Base-by-base conservation (phyloP, 305 asterid genomes). In the Withania somnifera region DNA sequence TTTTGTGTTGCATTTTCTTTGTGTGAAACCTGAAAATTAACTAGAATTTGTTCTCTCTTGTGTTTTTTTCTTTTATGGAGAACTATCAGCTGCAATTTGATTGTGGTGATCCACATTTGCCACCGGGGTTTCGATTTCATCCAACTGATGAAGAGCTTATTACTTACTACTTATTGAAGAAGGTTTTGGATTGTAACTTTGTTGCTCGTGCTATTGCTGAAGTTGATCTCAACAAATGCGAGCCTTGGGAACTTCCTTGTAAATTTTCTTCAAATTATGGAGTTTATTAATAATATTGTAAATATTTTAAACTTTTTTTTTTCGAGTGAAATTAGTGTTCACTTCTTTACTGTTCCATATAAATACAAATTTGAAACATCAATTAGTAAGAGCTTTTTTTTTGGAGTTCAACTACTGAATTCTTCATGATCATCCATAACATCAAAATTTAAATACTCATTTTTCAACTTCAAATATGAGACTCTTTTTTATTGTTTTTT, bases 181-280 rank as follows among this genome's bases (percentile, higher is more conserved):
- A 96, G 82, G 98, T 96, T 17, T 87, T 94, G 1, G 98, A 96
- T 85, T 81, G 84, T 73, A 83, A 56, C 84, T 96, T 96, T 90
- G 14, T 82, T 17, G 89, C 90, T 61, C 71, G 97, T 58, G 99
- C 99, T 51, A 96, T 96, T 24, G 95, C 98, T 15, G 97, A 94
- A 45, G 97, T 94, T 71, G 99, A 96, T 56, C 97, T 96, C 83
- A 94, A 94, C 95, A 96, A 96, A 52, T 93, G 92, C 80, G 99
- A 96, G 89, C 99, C 99, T 0, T 96, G 99, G 99, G 95, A 96
- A 7, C 94, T 96, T 1, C 99, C 99, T 13, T 97, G 98, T 91
- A 83, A n/a, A 34, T 34, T 10, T 0, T 57, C 3, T 11, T 11
- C 2, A 57, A 58, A 4, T 24, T 24, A 11, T 0, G 3, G 1